These are phyloP conservation scores for Solanum tarijense DNA, from an alignment of 257 asterid genomes.

Conservation along the genomic window DNA sequence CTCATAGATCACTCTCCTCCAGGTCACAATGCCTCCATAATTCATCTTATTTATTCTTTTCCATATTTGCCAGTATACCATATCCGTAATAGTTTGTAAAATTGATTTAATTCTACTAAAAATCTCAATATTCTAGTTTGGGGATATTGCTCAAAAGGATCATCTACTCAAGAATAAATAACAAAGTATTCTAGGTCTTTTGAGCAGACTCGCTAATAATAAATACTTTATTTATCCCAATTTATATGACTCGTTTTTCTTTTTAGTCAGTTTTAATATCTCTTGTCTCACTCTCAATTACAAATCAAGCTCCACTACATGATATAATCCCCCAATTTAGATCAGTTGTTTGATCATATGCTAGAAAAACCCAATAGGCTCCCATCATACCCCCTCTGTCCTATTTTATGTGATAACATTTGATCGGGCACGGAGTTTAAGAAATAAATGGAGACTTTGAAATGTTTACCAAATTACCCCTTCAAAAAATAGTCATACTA, in stretches of 20 bases:
- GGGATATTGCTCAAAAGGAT: neutral
- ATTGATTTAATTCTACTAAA: neutral
- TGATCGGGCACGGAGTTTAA: no score
- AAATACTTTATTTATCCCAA: neutral
- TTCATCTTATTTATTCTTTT: neutral
- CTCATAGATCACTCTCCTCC: neutral
- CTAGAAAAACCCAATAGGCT: neutral
- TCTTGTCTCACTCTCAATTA: neutral
- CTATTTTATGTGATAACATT: no score
- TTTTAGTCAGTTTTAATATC: neutral
- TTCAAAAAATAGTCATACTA: no score
- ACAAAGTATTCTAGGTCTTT: neutral
- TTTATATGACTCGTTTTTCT: no score
- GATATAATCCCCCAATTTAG: neutral
- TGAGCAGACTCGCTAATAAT: neutral
- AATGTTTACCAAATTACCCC: no score
- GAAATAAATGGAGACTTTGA: no score
- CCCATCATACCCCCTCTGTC: neutral
- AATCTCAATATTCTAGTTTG: neutral
- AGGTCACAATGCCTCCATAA: neutral
- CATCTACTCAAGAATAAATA: neutral
- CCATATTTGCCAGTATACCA: neutral
- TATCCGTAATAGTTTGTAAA: no score
- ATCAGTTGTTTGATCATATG: neutral
- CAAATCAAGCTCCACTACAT: neutral